Evolutionary conservation across 2,329 filamentous ascomycete species (phyloP).

Genomic region (Aaosphaeria pasadenensis): DNA sequence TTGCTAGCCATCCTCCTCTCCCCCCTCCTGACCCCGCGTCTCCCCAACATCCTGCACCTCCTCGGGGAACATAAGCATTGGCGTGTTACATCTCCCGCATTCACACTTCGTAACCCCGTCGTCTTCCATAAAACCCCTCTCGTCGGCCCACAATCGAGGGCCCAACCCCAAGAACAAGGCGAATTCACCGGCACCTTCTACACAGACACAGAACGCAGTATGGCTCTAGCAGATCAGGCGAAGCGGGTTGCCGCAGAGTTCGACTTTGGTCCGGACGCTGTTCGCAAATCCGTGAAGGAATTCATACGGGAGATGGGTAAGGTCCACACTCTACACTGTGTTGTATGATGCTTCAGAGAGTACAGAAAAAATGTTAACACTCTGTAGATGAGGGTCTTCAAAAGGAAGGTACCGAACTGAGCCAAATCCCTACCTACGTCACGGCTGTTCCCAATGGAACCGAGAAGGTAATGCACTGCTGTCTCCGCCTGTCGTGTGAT

Average conservation of each 20-base stretch:
- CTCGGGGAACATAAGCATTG: slow-evolving; percentile 19
- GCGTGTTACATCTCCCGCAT: slow-evolving; percentile 16
- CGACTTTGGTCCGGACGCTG: slow-evolving; percentile 73
- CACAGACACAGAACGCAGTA: slow-evolving; percentile 40
- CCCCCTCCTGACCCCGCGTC: slow-evolving; percentile 36
- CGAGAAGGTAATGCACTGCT: slow-evolving; percentile 76
- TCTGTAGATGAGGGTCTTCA: slow-evolving; percentile 72
- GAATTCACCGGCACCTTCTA: slow-evolving; percentile 34
- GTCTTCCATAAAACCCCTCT: slow-evolving; percentile 19
- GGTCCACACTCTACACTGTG: slow-evolving; percentile 1
- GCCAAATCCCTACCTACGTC: slow-evolving; percentile 96
- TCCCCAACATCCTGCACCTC: slow-evolving; percentile 28
- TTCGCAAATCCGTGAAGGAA: slow-evolving; percentile 78
- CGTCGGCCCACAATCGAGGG: slow-evolving; percentile 20
- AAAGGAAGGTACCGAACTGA: slow-evolving; percentile 75
- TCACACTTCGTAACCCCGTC: slow-evolving; percentile 23
- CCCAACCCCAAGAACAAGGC: slow-evolving; percentile 16
- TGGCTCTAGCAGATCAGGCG: slow-evolving; percentile 64
- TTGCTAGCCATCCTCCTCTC: slow-evolving; percentile 28
- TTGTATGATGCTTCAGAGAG: too few relatives aligned
- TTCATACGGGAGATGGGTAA: slow-evolving; percentile 81
- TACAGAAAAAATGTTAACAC: slow-evolving; percentile 9
- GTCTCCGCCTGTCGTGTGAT: slow-evolving; percentile 92
- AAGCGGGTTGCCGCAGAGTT: slow-evolving; percentile 80
- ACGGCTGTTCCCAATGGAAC: slow-evolving; percentile 95